Evolutionary conservation across 2,329 filamentous ascomycete species (phyloP), one percentile per base, ranked within the genome.

Genomic region (Aureobasidium sp.): DNA sequence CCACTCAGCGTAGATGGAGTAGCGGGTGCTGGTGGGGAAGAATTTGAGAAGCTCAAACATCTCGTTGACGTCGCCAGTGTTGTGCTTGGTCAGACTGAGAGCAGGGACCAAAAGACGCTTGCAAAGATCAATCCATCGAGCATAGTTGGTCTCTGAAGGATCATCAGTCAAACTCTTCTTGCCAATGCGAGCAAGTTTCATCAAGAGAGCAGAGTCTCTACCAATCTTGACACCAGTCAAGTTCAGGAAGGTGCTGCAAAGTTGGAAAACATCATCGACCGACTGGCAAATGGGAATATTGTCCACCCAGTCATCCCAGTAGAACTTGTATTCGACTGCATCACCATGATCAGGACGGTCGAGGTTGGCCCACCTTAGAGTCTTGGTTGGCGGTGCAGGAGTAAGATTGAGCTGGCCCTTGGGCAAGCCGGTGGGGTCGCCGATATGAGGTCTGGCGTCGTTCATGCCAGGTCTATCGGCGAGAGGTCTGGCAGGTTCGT

Each of bases 291-390:
- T 78, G 0, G 94, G 95, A 49, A 99, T 82, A 66, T 94, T 96
- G 74, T 97, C 93, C 2, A 86, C 82, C 94, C 94, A 99, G 68
- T 97, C 94, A 63, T 96, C 91, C 86, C 94, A 97, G 74, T 99
- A 99, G 72, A 95, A 97, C 37, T 89, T 85, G 72, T 97, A 97
- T 58, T 89, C 81, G 14, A 79, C 84, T n/a, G 82, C 81, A 22
- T 87, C 90, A 60, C 86, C 86, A 29, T 85, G 85, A 69, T 94
- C 90, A 65, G 82, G 82, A 67, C 85, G 86, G 68, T 96, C 92
- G 5, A 91, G 85, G 68, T 88, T 87, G 5, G 91, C 89, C 93
- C 93, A 97, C 64, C 89, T 84, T 66, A 94, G 79, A 17, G 84
- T 81, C 69, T 88, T 88, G 67, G 84, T 85, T n/a, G 83, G 76